Percentiles rank a stretch among this genome's conserved stretches.
Conservation (phyloP, 2,329 filamentous ascomycete genomes). For the Cordyceps sp. region DNA sequence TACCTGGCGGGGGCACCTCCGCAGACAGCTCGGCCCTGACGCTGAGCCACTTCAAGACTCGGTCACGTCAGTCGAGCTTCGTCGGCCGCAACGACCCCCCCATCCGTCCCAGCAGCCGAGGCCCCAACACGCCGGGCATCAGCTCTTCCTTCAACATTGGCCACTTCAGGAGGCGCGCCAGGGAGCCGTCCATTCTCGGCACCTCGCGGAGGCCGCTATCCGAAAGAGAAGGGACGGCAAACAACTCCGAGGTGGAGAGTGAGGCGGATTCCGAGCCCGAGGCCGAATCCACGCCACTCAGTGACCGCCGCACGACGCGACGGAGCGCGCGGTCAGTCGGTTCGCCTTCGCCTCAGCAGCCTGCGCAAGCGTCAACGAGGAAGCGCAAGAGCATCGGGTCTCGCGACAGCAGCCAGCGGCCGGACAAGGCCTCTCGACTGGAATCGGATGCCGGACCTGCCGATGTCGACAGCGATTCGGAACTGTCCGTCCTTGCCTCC, state of each 20-base stretch:
- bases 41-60: slow-evolving; percentile 27
- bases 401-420: slow-evolving; percentile 11
- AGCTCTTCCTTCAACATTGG: slow-evolving; percentile 38
- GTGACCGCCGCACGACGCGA: slow-evolving; percentile 22
- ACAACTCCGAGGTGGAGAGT: slow-evolving; percentile 19
- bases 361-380: slow-evolving; percentile 18
- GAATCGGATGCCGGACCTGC: slow-evolving; percentile 5
- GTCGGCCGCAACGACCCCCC: slow-evolving; percentile 31
- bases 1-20: slow-evolving; percentile 18
- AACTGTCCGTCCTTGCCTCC: slow-evolving; percentile 20
- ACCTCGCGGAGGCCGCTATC: slow-evolving; percentile 26
- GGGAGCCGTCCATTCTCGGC: slow-evolving; percentile 46
- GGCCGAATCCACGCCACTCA: slow-evolving; percentile 39
- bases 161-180: slow-evolving; percentile 36
- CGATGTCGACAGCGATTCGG: slow-evolving; percentile 18
- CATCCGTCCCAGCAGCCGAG: slow-evolving; percentile 35
- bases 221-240: slow-evolving; percentile 15
- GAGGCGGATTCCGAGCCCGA: slow-evolving; percentile 37
- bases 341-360: slow-evolving; percentile 10
- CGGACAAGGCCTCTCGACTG: slow-evolving; percentile 17
- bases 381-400: slow-evolving; percentile 41
- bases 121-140: slow-evolving; percentile 28
- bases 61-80: slow-evolving; percentile 32
- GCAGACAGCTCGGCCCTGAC: slow-evolving; percentile 29
- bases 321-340: slow-evolving; percentile 9